Base-by-base conservation (phyloP, 495 filamentous ascomycete genomes). In the Thermochaetoides thermophila region DNA sequence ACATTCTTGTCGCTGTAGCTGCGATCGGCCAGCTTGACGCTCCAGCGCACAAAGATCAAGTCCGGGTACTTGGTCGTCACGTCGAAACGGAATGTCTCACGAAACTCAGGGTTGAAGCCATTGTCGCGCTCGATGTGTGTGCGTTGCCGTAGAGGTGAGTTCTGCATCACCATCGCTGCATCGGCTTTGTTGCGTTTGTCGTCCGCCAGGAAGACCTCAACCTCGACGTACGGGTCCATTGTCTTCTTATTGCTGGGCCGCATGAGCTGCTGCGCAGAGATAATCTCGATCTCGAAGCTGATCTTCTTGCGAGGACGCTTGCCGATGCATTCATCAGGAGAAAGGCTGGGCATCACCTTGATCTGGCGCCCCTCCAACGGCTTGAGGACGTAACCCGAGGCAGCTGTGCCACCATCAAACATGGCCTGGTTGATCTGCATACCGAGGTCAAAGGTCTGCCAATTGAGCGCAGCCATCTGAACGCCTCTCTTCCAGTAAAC, bases 381-480 rank as follows among this genome's bases (percentile, higher is more conserved):
- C 55, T 97, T 97, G 24, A 96, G 69, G 15, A 96, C 82, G 43
- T 94, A 97, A 14, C 89, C 89, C 7, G 78, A 78, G 31, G 75
- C 72, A 56, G 94, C 89, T 14, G 72, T 74, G 18, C 84, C 84
- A 31, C 83, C 78, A n/a, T 83, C 79, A 55, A 96, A 97, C 89
- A 97, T 97, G 40, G 89, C 89, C 34, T 87, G 81, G 45, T 96
- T 96, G 50, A 95, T 63, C 52, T 96, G 85, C 75, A 92, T 84
- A 11, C 82, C 80, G 18, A 85, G 66, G 45, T 96, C 89, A 45
- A 89, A 95, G 0, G 87, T 97, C 54, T 97, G 89, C 89, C 89
- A 97, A 54, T 97, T 97, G 40, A 93, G 64, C 1, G 89, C 89
- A 3, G 75, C 83, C 86, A 95, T 94, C 53, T 95, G 86, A 7